phyloP scores from a whole-genome alignment of 768 basidiomycete species.

The Lepiota brunneoincarnata region DNA sequence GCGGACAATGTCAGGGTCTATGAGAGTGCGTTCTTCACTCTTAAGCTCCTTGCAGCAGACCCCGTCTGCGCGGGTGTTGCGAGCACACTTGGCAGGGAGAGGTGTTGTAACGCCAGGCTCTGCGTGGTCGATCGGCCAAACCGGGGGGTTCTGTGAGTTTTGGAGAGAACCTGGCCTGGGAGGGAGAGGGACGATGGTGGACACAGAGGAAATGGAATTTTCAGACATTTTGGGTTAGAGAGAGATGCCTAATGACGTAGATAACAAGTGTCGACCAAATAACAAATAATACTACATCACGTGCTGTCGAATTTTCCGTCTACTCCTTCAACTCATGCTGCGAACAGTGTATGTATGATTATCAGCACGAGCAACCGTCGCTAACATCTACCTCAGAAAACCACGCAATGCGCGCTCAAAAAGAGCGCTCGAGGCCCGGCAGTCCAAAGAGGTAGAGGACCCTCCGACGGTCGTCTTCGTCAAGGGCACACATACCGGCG shows the following conservation, averaged over 20 bases:
- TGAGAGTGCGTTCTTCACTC: conserved; percentile 74
- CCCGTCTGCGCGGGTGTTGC: conserved; percentile 51
- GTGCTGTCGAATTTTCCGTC: background rate
- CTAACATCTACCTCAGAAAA: conserved; percentile 44
- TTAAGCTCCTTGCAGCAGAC: conserved; percentile 90
- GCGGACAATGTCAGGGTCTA: conserved; percentile 85
- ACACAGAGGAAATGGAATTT: conserved; percentile 16
- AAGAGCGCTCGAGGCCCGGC: conserved; percentile 80
- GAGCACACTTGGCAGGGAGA: conserved; percentile 55
- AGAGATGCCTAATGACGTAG: conserved; percentile 10
- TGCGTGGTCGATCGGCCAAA: conserved; percentile 61
- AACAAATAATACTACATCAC: background rate
- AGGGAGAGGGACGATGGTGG: conserved; percentile 33
- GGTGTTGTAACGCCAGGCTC: conserved; percentile 38
- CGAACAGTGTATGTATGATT: conserved; percentile 21
- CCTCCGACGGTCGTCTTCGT: conserved; percentile 88
- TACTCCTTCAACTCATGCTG: conserved; percentile 18
- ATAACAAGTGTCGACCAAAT: background rate
- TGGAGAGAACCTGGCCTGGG: conserved; percentile 20
- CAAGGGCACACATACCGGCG: conserved; percentile 81
- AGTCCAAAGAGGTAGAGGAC: conserved; percentile 89
- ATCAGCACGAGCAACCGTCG: background rate
- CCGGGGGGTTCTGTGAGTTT: conserved; percentile 42
- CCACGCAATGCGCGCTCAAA: conserved; percentile 96
- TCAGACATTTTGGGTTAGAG: conserved; percentile 20